Evolutionary conservation across 371 early-diverging fungal genomes (phyloP).

Genomic region (Circinella minor): DNA sequence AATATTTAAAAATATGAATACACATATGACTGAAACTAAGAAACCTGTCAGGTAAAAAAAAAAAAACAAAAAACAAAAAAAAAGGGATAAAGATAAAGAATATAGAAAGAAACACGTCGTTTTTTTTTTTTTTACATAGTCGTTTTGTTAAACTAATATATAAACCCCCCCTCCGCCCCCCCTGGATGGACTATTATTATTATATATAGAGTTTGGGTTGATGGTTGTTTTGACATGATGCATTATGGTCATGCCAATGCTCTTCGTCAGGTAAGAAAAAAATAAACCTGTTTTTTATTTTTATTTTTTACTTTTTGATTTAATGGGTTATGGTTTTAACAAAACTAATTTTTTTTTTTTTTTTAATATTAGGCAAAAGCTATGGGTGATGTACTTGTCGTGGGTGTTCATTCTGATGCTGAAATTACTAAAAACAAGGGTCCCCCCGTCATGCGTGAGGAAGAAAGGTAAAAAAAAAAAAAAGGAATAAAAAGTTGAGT

Average conservation of each 20-base stretch:
- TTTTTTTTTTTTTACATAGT: no score
- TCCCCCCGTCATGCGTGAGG: slow-evolving; percentile 94
- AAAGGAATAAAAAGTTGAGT: no score
- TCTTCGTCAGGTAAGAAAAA: slow-evolving; percentile 80
- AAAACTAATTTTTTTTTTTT: no score
- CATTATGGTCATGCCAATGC: slow-evolving; percentile 97
- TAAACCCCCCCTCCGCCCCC: no score
- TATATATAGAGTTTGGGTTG: slow-evolving; percentile 75
- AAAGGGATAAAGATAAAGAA: background rate
- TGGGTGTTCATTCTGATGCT: slow-evolving; percentile 95
- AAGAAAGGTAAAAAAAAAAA: slow-evolving; percentile 82
- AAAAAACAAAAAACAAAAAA: background rate
- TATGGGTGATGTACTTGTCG: slow-evolving; percentile 93
- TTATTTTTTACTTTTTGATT: background rate
- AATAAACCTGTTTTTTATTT: background rate
- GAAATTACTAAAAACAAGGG: slow-evolving; percentile 94
- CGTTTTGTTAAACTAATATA: no score
- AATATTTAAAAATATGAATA: slow-evolving; percentile 5
- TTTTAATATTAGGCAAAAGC: slow-evolving; percentile 71
- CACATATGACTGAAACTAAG: slow-evolving; percentile 9
- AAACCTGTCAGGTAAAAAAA: slow-evolving; percentile 15
- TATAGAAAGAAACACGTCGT: no score
- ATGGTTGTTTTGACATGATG: slow-evolving; percentile 97
- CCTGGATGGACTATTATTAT: background rate
- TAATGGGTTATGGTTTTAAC: no score